These are phyloP conservation scores for Lasiosphaeriaceae sp. DNA, from an alignment of 495 filamentous ascomycete genomes.

Conservation along the genomic window DNA sequence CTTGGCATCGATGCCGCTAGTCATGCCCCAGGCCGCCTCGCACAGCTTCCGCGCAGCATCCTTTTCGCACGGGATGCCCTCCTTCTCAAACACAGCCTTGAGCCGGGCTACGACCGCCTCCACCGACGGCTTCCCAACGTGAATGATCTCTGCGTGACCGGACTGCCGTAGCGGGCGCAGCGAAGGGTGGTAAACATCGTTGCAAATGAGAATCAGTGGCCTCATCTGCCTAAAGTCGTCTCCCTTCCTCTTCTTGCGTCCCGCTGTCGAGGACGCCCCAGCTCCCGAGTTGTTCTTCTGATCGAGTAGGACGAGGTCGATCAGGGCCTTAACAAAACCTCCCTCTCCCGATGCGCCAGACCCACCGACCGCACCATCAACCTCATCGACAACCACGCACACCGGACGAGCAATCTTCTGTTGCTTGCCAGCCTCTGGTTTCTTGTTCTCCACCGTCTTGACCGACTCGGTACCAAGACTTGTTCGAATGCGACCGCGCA, in stretches of 20 bases:
- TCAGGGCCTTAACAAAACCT: slow-evolving; percentile 90
- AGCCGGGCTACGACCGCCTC: slow-evolving; percentile 81
- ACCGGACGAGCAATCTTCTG: slow-evolving; percentile 78
- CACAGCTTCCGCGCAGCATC: slow-evolving; percentile 87
- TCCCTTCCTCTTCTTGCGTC: slow-evolving; percentile 53
- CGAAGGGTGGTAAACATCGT: slow-evolving; percentile 93
- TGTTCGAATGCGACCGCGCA: slow-evolving; percentile 83
- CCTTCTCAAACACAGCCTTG: slow-evolving; percentile 76
- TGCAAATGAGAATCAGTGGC: slow-evolving; percentile 91
- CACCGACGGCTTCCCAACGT: slow-evolving; percentile 81
- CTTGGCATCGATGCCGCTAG: slow-evolving; percentile 50
- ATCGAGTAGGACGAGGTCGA: slow-evolving; percentile 80
- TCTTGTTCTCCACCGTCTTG: slow-evolving; percentile 68
- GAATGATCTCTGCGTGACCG: slow-evolving; percentile 81
- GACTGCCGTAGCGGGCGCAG: slow-evolving; percentile 79
- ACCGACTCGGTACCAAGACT: slow-evolving; percentile 89
- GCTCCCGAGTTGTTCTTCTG: slow-evolving; percentile 66
- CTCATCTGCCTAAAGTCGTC: slow-evolving; percentile 82
- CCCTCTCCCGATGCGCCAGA: slow-evolving; percentile 66
- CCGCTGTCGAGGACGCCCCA: slow-evolving; percentile 25
- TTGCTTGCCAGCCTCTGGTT: slow-evolving; percentile 51
- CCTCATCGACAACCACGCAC: slow-evolving; percentile 93
- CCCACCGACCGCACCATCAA: slow-evolving; percentile 85
- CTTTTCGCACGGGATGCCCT: slow-evolving; percentile 78
- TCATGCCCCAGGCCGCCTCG: slow-evolving; percentile 89